phyloP scores from a whole-genome alignment of 345 rosid species.

The Corchorus olitorius region DNA sequence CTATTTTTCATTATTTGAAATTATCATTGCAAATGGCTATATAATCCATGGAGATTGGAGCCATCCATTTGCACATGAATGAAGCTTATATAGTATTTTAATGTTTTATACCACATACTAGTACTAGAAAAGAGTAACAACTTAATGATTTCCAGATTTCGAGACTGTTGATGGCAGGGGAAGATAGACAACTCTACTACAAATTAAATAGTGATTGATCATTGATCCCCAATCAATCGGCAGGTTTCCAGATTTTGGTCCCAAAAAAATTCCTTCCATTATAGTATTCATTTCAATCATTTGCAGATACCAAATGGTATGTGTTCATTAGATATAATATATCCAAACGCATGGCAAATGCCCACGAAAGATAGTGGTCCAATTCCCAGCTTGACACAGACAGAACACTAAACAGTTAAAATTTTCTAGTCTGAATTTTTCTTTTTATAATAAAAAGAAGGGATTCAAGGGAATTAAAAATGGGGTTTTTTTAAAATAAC shows the following conservation, averaged over 20 bases:
- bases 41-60: no score
- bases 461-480: neutral
- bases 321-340: neutral
- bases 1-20: neutral
- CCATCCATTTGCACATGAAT: no score
- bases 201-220: neutral
- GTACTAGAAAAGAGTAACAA: no score
- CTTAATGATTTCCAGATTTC: no score
- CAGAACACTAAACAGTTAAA: neutral
- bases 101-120: no score
- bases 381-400: neutral
- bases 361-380: neutral
- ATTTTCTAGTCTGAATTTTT: neutral
- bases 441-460: no score
- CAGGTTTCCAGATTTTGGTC: neutral
- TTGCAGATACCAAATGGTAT: neutral
- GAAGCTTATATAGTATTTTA: no score
- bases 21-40: neutral
- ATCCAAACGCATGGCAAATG: conserved; percentile 13
- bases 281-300: conserved; percentile 5
- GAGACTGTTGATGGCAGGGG: no score
- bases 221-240: neutral
- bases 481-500: neutral
- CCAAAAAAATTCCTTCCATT: conserved; percentile 4
- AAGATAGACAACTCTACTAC: neutral